phyloP scores from a whole-genome alignment of 768 basidiomycete species.

The Crassisporium funariophilum region DNA sequence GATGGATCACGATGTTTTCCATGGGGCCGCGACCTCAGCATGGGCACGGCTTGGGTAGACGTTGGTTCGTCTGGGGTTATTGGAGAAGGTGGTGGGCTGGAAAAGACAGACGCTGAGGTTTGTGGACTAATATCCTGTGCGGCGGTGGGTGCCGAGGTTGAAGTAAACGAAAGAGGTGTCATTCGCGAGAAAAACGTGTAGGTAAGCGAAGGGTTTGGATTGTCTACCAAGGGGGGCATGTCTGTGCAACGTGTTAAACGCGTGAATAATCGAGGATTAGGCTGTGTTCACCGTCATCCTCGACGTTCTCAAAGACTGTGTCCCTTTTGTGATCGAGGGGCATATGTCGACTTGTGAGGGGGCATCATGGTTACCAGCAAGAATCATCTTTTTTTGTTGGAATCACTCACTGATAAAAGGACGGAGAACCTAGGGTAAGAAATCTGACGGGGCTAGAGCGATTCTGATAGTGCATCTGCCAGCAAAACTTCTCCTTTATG shows the following conservation, averaged over 20 bases:
- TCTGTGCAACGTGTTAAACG: constrained; percentile 40
- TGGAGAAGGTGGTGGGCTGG: constrained; percentile 22
- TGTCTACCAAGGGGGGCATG: constrained; percentile 57
- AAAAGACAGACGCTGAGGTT: constrained; percentile 19
- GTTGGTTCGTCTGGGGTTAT: constrained; percentile 19
- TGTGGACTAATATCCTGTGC: constrained; percentile 23
- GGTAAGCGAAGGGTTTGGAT: constrained; percentile 51
- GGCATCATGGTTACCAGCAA: constrained; percentile 18
- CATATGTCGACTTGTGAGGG: constrained; percentile 29
- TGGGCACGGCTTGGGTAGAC: constrained; percentile 23
- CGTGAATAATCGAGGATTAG: constrained; percentile 21
- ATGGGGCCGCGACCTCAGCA: constrained; percentile 47
- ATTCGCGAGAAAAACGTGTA: constrained; percentile 69
- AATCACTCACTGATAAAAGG: constrained; percentile 24
- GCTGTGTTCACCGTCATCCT: constrained; percentile 30
- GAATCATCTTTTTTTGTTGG: constrained; percentile 18
- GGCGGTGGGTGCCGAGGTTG: constrained; percentile 29
- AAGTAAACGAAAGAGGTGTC: constrained; percentile 52
- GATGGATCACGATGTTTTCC: constrained; percentile 67
- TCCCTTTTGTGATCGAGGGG: constrained; percentile 34
- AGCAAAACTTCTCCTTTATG: constrained; percentile 36
- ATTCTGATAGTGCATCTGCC: constrained; percentile 25
- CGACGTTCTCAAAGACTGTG: constrained; percentile 28
- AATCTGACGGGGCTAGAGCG: constrained; percentile 29
- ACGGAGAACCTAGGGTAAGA: constrained; percentile 17